A percentile compares a stretch with the other conserved stretches of the same genome.
Conservation (phyloP, 164 flowering plant species). For the Umbilicus rupestris region DNA sequence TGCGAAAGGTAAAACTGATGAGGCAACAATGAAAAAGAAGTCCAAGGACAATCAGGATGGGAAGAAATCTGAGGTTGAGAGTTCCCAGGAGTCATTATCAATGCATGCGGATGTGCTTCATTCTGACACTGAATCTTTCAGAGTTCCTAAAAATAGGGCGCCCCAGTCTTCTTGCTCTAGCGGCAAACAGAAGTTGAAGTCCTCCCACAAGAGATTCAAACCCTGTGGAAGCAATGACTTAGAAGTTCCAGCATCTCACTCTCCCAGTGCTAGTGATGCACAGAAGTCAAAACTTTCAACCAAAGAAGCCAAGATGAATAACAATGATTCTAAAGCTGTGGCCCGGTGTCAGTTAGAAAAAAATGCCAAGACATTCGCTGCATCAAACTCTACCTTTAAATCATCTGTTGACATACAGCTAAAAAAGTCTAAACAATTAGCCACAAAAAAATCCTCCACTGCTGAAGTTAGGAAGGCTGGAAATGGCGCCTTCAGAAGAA, state of each 20-base stretch:
- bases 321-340: background rate
- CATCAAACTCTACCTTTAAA: background rate
- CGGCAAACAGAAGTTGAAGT: background rate
- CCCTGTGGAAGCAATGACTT: background rate
- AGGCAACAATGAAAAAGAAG: background rate
- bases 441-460: background rate
- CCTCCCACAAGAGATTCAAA: background rate
- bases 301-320: background rate
- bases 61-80: background rate
- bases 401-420: background rate
- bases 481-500: background rate
- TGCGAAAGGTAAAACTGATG: background rate
- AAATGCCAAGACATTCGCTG: background rate
- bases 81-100: background rate
- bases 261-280: constrained; percentile 2
- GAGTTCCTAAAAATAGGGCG: background rate
- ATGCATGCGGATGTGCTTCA: background rate
- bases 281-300: background rate
- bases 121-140: constrained; percentile 1
- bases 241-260: background rate
- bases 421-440: background rate
- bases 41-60: background rate
- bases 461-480: background rate
- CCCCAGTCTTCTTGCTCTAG: background rate
- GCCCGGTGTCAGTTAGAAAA: background rate